Conservation (phyloP, 306 rosid genomes). For the Corylus americana region DNA sequence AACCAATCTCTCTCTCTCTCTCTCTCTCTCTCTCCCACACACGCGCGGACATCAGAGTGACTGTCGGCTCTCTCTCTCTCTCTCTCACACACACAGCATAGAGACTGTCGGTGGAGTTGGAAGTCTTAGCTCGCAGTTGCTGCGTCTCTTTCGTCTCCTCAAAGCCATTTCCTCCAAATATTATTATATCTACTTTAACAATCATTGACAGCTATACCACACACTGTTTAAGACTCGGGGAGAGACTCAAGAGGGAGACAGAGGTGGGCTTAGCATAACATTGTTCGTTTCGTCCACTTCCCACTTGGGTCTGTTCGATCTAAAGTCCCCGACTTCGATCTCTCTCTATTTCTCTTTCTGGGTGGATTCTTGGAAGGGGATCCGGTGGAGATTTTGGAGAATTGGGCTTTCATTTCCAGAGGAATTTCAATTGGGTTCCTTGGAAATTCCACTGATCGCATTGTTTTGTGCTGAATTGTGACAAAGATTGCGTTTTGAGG, state of each 20-base stretch:
- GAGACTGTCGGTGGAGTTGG: slow-evolving; percentile 63
- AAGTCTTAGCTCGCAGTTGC: slow-evolving; percentile 36
- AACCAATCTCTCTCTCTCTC: no score
- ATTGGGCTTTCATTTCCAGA: slow-evolving; percentile 29
- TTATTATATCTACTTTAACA: slow-evolving; percentile 10
- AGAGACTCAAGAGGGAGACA: slow-evolving; percentile 27
- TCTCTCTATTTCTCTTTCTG: slow-evolving; percentile 14
- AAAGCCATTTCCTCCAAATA: slow-evolving; percentile 27
- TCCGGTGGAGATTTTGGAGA: slow-evolving; percentile 20
- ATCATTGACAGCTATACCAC: slow-evolving; percentile 52
- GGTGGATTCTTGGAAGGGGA: not conserved
- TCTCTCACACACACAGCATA: not conserved
- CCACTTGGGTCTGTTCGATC: slow-evolving; percentile 2
- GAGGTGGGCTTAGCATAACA: slow-evolving; percentile 9
- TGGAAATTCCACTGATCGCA: slow-evolving; percentile 24
- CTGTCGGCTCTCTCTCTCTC: not conserved
- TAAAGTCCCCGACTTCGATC: not conserved
- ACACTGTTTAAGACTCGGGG: slow-evolving; percentile 21
- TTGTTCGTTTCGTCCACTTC: not conserved
- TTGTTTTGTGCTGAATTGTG: slow-evolving; percentile 19
- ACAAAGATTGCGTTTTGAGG: slow-evolving; percentile 37
- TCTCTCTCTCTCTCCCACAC: not conserved
- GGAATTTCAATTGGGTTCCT: slow-evolving; percentile 29
- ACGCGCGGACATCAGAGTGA: no score
- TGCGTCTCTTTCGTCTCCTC: slow-evolving; percentile 59